Conservation (phyloP, 306 rosid species). For the Vicia villosa region DNA sequence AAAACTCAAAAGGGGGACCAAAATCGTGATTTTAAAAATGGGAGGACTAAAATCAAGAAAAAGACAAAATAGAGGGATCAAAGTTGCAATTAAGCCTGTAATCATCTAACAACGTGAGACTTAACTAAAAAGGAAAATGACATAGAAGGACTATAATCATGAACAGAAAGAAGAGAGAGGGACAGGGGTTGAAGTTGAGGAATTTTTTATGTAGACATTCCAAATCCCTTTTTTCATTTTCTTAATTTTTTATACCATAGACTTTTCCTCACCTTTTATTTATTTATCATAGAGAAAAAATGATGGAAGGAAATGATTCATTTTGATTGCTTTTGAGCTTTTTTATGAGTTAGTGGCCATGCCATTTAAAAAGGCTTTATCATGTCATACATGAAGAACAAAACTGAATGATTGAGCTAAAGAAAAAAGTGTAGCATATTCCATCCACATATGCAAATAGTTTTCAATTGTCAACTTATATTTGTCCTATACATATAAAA, state of each 20-base stretch:
- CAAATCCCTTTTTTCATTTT: not conserved
- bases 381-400: conserved; percentile 4
- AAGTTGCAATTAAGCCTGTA: too few relatives aligned
- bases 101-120: too few relatives aligned
- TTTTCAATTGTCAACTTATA: not conserved
- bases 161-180: too few relatives aligned
- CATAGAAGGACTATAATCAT: not conserved
- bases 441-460: not conserved
- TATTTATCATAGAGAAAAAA: not conserved
- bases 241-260: not conserved
- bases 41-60: too few relatives aligned
- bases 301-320: not conserved
- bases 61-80: too few relatives aligned
- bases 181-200: not conserved
- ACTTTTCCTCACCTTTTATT: not conserved
- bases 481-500: not conserved
- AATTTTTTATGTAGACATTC: not conserved
- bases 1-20: too few relatives aligned
- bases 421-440: not conserved
- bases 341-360: not conserved
- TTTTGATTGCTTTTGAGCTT: not conserved
- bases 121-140: too few relatives aligned
- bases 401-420: not conserved
- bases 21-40: too few relatives aligned
- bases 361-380: conserved; percentile 19